These are phyloP conservation scores for Peronosclerospora sorghi DNA, from an alignment of 352 stramenopile species.

Conservation along the genomic window DNA sequence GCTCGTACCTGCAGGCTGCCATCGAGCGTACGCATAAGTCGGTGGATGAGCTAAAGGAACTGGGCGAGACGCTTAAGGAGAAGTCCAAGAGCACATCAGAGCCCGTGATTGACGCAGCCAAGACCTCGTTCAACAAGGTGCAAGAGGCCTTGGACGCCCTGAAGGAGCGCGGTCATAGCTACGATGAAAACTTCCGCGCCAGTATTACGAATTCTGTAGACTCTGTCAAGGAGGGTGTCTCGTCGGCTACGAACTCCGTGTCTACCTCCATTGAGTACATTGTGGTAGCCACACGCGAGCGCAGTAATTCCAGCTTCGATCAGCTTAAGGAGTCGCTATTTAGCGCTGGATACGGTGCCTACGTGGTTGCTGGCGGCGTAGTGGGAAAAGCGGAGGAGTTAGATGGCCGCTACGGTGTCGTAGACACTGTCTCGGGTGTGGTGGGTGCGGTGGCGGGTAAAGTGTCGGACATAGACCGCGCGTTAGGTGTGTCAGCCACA, in stretches of 20 bases:
- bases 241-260: constrained; percentile 17
- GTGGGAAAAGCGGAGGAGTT: constrained; percentile 51
- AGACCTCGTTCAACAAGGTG: constrained; percentile 43
- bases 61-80: constrained; percentile 43
- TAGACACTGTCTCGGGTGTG: constrained; percentile 34
- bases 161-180: constrained; percentile 49
- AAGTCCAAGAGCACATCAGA: constrained; percentile 40
- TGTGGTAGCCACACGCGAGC: constrained; percentile 40
- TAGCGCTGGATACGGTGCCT: constrained; percentile 37
- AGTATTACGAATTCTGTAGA: constrained; percentile 30
- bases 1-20: constrained; percentile 47
- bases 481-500: constrained; percentile 52
- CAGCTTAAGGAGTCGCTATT: constrained; percentile 45
- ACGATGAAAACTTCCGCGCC: constrained; percentile 53
- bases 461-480: constrained; percentile 42
- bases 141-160: constrained; percentile 40
- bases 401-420: constrained; percentile 44
- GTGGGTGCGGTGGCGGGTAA: constrained; percentile 41
- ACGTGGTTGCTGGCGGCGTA: constrained; percentile 39
- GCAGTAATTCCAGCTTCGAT: constrained; percentile 48
- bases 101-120: constrained; percentile 35
- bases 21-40: constrained; percentile 58
- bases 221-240: constrained; percentile 31
- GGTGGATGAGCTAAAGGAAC: constrained; percentile 60
- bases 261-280: constrained; percentile 63